These are phyloP conservation scores for Tetrahymena borealis DNA, from an alignment of 73 alveolate species.

Conservation along the genomic window DNA sequence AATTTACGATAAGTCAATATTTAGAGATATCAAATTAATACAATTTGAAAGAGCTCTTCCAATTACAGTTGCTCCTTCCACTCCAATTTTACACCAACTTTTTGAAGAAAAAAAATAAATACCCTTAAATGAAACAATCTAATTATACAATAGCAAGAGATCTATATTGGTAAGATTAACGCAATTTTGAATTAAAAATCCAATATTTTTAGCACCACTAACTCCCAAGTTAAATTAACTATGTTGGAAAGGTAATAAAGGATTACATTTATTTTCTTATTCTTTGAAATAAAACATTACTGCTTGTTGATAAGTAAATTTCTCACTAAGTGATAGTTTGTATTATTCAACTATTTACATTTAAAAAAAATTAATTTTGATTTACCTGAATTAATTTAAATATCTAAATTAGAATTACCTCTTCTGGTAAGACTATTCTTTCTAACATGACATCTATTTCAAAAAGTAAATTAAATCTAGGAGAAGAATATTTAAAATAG, in stretches of 20 bases:
- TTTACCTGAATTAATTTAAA: background rate
- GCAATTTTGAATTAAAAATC: background rate
- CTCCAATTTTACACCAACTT: background rate
- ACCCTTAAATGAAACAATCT: no score
- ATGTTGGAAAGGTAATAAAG: background rate
- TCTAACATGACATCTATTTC: background rate
- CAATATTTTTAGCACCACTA: background rate
- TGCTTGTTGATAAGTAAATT: background rate
- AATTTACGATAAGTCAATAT: background rate
- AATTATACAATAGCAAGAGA: background rate
- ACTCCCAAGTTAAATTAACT: background rate
- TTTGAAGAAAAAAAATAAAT: background rate
- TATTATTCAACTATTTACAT: background rate
- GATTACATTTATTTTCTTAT: background rate
- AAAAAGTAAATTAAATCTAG: background rate
- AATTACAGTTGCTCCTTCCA: background rate
- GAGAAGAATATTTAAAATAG: background rate
- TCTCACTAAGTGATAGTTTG: background rate
- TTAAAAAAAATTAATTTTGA: background rate
- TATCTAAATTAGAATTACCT: background rate
- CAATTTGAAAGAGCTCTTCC: background rate
- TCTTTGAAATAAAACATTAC: background rate
- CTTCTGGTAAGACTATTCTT: background rate
- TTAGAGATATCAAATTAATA: background rate
- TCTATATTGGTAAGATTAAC: background rate